Evolutionary conservation across 2,329 filamentous ascomycete species (phyloP), one percentile per base, ranked within the genome.

Genomic region (Fusarium caatingaense): DNA sequence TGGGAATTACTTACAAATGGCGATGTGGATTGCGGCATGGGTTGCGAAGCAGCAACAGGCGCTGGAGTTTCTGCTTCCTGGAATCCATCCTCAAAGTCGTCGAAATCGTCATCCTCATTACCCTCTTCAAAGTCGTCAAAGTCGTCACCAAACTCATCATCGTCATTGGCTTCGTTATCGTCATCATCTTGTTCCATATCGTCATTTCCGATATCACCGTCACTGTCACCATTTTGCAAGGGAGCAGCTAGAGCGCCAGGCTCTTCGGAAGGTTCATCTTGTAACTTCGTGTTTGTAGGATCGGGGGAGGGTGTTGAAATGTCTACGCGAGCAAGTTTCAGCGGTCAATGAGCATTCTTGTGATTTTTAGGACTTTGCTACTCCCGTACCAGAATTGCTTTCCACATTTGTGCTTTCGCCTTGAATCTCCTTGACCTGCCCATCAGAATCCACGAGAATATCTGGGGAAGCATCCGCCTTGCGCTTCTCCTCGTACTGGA

Each of bases 81-180:
- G 76, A 93, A 93, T 40, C 85, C 89, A 71, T 91, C 91, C 76
- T 92, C 90, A 79, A 93, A 93, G 74, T 92, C 91, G 74, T 89
- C 88, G 80, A 91, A 90, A 74, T 87, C 87, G 27, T 83, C 83
- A 47, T 83, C 83, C 10, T 82, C 84, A 60, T 83, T 85, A 50
- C 86, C 87, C 74, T 89, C 87, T 73, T 88, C 86, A 70, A 90
- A 89, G 66, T 89, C 87, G 76, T 90, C 87, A 79, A 88, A 86
- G 65, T 89, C 87, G 73, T 89, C 87, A 23, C 84, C 87, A 75
- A 87, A 88, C 44, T 84, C 85, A 68, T 86, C 79, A 42, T 76
- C 77, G 25, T 78, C 76, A 41, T 75, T 75, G 21, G 77, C 78
- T 41, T 77, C 74, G 12, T 64, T 47, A 12, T 57, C 62, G 10